Percentiles rank a stretch among this genome's conserved stretches.
phyloP scores from a whole-genome alignment of 495 filamentous ascomycete genomes.

The Penicillium cataractarum region DNA sequence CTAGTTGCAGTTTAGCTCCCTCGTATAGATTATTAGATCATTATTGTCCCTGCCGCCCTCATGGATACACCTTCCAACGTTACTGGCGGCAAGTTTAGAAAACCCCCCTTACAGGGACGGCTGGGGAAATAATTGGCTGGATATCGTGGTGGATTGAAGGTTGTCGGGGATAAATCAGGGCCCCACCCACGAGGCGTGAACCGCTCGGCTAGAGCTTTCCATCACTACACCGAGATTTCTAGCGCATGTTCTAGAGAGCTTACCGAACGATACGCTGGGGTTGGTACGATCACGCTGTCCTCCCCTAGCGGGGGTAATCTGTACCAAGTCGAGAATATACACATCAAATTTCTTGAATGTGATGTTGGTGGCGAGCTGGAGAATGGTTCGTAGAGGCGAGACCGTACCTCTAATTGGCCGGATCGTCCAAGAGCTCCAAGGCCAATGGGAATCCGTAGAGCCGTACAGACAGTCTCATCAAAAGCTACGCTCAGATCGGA shows the following conservation, averaged over 20 bases:
- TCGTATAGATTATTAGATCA: not conserved
- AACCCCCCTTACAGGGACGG: slow-evolving; percentile 21
- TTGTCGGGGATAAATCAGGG: slow-evolving; percentile 16
- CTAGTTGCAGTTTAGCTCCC: not conserved
- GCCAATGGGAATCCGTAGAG: not conserved
- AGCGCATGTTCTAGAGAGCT: not conserved
- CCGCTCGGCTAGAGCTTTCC: slow-evolving; percentile 18
- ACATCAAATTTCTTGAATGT: not conserved
- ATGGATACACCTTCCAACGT: not conserved
- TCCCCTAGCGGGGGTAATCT: not conserved
- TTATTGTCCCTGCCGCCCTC: slow-evolving; percentile 5
- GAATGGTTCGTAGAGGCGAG: not conserved
- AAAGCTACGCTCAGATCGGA: not conserved
- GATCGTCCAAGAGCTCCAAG: not conserved
- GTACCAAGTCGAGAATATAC: not conserved
- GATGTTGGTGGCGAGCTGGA: slow-evolving; percentile 2
- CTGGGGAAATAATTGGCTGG: slow-evolving; percentile 16
- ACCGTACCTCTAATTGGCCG: not conserved
- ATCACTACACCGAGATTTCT: slow-evolving; percentile 11
- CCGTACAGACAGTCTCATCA: not conserved
- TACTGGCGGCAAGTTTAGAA: slow-evolving; percentile 24
- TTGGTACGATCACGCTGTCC: not conserved
- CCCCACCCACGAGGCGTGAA: slow-evolving; percentile 18
- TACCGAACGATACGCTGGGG: not conserved
- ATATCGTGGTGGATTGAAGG: slow-evolving; percentile 15